Evolutionary conservation across 108 stramenopile genomes (phyloP).

Genomic region (Pseudonitzschia delicatissima): DNA sequence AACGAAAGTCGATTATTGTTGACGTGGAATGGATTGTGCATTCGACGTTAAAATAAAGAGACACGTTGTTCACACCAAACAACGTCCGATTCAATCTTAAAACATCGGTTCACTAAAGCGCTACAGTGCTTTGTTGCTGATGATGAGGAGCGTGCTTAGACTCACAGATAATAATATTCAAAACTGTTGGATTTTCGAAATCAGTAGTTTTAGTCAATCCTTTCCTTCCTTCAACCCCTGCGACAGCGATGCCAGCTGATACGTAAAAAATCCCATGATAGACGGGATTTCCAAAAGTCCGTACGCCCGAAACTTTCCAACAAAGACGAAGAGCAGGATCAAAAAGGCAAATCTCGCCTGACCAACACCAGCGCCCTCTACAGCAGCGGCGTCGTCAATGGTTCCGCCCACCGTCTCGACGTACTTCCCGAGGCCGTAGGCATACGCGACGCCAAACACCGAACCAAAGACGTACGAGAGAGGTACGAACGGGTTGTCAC

Average conservation of each 20-base stretch:
- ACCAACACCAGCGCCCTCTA: slow-evolving; percentile 74
- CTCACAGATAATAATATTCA: no score
- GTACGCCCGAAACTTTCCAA: slow-evolving; percentile 66
- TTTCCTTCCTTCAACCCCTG: slow-evolving; percentile 69
- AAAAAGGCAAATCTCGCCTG: slow-evolving; percentile 86
- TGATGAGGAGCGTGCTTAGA: no score
- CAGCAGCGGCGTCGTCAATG: slow-evolving; percentile 43
- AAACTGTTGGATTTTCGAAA: no score
- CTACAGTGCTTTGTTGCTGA: no score
- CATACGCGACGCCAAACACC: slow-evolving; percentile 69
- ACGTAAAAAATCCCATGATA: slow-evolving; percentile 85
- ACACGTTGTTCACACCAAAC: no score
- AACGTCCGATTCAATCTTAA: no score
- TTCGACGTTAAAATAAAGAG: no score
- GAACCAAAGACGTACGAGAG: slow-evolving; percentile 79
- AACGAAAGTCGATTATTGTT: no score
- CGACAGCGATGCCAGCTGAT: slow-evolving; percentile 70
- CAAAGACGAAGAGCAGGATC: slow-evolving; percentile 70
- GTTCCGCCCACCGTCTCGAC: slow-evolving; percentile 77
- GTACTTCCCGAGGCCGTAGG: slow-evolving; percentile 81
- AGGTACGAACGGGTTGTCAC: slow-evolving; percentile 60
- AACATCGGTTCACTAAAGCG: no score
- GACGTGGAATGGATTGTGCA: no score
- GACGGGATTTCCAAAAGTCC: slow-evolving; percentile 73
- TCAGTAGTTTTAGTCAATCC: neutral